A percentile compares a stretch with the other conserved stretches of the same genome.
These are phyloP conservation scores for Hemileia vastatrix DNA, from an alignment of 1,284 basidiomycete species.

Conservation along the genomic window DNA sequence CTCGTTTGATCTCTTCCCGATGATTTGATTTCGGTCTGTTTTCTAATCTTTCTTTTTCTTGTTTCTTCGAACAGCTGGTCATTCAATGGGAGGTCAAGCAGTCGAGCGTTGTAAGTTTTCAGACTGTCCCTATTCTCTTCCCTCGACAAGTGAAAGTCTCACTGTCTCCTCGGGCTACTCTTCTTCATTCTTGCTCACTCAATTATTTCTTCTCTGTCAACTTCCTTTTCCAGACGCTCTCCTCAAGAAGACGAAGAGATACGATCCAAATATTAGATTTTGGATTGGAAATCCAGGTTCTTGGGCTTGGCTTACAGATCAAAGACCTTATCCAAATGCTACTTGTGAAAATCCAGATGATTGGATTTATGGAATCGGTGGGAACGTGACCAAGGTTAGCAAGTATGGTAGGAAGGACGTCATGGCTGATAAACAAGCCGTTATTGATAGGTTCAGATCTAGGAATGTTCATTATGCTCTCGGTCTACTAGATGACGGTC, in stretches of 20 bases:
- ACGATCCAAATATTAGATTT: constrained; percentile 25
- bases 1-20: no score
- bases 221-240: no score
- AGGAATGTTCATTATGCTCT: constrained; percentile 35
- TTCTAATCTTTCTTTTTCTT: no score
- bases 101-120: no score
- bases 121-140: no score
- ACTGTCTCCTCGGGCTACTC: no score
- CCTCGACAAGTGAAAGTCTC: no score
- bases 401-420: constrained; percentile 32
- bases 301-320: constrained; percentile 30
- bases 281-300: constrained; percentile 39
- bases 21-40: no score
- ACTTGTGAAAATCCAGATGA: constrained; percentile 24
- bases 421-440: constrained; percentile 23
- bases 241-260: constrained; percentile 26
- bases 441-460: constrained; percentile 27
- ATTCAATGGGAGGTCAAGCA: no score
- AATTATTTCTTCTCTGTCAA: no score
- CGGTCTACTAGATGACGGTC: constrained; percentile 37
- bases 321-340: constrained; percentile 25
- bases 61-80: no score
- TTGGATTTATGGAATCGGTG: constrained; percentile 33
- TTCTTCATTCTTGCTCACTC: no score
- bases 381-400: constrained; percentile 26